Evolutionary conservation across 192 early-diverging fungal genomes (phyloP), one percentile per base, ranked within the genome.

Genomic region (Jimgerdemannia flammicorona): DNA sequence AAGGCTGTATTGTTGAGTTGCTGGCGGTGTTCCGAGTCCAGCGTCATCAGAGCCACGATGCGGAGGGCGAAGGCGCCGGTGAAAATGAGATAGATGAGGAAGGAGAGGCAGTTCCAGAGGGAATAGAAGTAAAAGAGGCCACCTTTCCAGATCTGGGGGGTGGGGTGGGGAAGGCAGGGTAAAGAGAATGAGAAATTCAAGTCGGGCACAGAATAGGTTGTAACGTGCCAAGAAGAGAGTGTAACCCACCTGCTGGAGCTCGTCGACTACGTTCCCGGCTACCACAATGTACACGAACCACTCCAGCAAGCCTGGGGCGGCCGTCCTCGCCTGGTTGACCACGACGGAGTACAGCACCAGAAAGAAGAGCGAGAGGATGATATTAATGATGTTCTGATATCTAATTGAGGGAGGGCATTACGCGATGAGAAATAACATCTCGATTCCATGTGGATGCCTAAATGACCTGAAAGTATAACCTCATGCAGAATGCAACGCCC

Each of bases 41-140:
- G 20, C 10, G n/a, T 41, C 14, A 41, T 40, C 7, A 73, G 17
- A 3, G 72, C 72, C 19, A 40, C n/a, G 14, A 73, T 66, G 41
- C 72, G 64, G 11, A 73, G 40, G 44, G 14, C 7, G 39, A 54
- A 54, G 2, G 72, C 65, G 9, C 18, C 72, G 6, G 65, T 73
- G 72, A 73, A 73, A 3, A 73, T 66, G 18, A 73, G 42, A 17
- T 73, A 66, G 8, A 66, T 73, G 64, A 73, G 29, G 42, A 66
- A 67, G 59, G 65, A 67, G 19, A 43, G 65, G 20, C 72, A 73
- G 7, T 64, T 66, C 72, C 72, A 73, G 40, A 73, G 67, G 17
- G 64, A 67, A 40, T 73, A 73, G 40, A 67, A 73, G 29, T 73
- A 66, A 40, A 73, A 73, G 18, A 64, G 44, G 43, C 72, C 72